These are phyloP conservation scores for Knufia fluminis DNA, from an alignment of 2,329 filamentous ascomycete genomes.

Conservation along the genomic window DNA sequence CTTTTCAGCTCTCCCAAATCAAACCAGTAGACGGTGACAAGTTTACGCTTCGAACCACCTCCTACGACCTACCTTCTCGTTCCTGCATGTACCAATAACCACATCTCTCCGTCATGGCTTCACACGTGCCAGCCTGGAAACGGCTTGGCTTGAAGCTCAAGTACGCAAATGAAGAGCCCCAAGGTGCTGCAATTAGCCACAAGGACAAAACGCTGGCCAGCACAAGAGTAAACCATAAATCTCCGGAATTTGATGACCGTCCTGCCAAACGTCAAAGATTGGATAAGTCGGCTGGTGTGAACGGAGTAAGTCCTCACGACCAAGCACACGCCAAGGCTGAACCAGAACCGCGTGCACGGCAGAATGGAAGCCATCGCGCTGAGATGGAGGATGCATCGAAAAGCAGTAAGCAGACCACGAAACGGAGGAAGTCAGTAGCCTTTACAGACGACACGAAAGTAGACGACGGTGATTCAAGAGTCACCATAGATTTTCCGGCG, in stretches of 20 bases:
- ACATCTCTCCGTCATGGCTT: slow-evolving; percentile 7
- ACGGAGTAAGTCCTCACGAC: background rate
- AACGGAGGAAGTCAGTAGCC: slow-evolving; percentile 38
- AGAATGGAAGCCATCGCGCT: background rate
- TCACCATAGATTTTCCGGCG: slow-evolving; percentile 43
- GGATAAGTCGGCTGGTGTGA: background rate
- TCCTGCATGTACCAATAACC: background rate
- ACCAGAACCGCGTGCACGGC: background rate
- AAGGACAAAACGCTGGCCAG: background rate
- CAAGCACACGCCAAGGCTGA: background rate
- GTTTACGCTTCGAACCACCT: background rate
- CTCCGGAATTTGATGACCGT: background rate
- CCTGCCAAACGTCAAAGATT: slow-evolving; percentile 4
- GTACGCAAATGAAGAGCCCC: slow-evolving; percentile 33
- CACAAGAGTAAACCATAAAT: background rate
- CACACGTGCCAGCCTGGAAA: slow-evolving; percentile 48
- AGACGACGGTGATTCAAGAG: slow-evolving; percentile 24
- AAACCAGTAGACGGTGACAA: background rate
- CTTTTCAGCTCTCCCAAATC: slow-evolving; percentile 5
- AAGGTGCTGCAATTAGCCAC: slow-evolving; percentile 8
- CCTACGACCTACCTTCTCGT: background rate
- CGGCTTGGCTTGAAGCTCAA: slow-evolving; percentile 52
- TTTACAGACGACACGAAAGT: slow-evolving; percentile 56
- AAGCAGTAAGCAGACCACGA: background rate
- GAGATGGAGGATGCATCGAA: background rate